Base-by-base conservation (phyloP, 495 filamentous ascomycete genomes). In the Oidiodendron maius region DNA sequence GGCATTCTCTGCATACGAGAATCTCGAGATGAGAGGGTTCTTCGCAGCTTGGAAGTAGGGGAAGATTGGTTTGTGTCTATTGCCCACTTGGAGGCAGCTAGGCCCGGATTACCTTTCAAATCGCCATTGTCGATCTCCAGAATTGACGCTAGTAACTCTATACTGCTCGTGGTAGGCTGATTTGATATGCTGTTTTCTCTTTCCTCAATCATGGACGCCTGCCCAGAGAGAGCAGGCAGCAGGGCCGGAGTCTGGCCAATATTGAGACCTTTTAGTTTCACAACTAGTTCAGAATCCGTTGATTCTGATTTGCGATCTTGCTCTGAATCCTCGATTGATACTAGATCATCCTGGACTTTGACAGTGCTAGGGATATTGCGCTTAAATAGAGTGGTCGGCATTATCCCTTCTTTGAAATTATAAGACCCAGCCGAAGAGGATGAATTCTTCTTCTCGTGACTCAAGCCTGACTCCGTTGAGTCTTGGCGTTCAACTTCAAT, bases 81-180 rank as follows among this genome's bases (percentile, higher is more conserved):
- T 2, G 45, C 45, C 45, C 45, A 48, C 22, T 18, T 48, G 5
- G 45, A 48, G 20, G 45, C 34, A 12, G 34, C 18, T n/a, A 48
- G 34, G 6, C 45, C 45, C 4, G 13, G 42, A 4, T 4, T 16
- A 6, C 26, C 42, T 26, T 45, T 45, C 1, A 45, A 18, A 28
- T 39, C 34, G 9, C 28, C 17, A 13, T 47, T 47, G 16, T 4
- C 24, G 32, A 47, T 22, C n/a, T 23, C 30, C 23, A 26, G 11
- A 41, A 4, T 9, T 41, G 6, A 2, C 22, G 17, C 17, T 41
- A 11, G 11, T 3, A 21, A 20, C 13, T 41, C 22, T 41, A n/a
- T 42, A 9, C 2, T 24, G 3, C n/a, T 35, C 34, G 36, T 24
- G 21, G 11, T 13, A 5, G 21, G 10, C 35, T 35, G n/a, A 38